Evolutionary conservation across 768 basidiomycete genomes (phyloP).

Genomic region (Lactarius quietus): DNA sequence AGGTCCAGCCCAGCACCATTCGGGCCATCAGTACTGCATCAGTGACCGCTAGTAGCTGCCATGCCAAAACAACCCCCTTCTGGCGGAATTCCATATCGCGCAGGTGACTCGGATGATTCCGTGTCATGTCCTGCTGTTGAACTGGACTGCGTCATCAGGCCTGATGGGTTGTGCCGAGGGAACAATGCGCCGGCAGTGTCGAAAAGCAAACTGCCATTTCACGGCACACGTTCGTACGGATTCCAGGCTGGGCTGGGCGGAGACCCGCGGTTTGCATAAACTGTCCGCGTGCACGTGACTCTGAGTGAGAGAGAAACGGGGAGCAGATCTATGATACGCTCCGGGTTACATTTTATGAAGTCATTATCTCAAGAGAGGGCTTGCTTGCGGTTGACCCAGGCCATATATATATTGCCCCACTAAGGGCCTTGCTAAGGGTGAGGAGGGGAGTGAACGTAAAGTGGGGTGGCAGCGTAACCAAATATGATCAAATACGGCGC

Average conservation of each 20-base stretch:
- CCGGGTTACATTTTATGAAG: not conserved
- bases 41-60: not conserved
- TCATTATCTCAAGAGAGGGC: not conserved
- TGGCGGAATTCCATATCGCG: slow-evolving; percentile 13
- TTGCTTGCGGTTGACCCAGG: not conserved
- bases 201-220: slow-evolving; percentile 2
- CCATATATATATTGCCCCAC: slow-evolving; percentile 4
- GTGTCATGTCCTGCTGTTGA: slow-evolving; percentile 2
- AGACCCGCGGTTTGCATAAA: slow-evolving; percentile 6
- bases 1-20: not conserved
- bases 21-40: not conserved
- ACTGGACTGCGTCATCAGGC: slow-evolving; percentile 12
- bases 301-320: not conserved
- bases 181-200: slow-evolving; percentile 18
- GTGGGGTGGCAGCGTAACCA: slow-evolving; percentile 28
- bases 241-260: slow-evolving; percentile 23
- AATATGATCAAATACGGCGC: slow-evolving; percentile 26
- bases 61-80: slow-evolving; percentile 11
- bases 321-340: not conserved
- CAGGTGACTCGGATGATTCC: slow-evolving; percentile 23
- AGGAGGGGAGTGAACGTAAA: slow-evolving; percentile 24
- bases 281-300: slow-evolving; percentile 13
- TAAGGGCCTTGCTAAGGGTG: not conserved
- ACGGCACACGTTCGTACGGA: slow-evolving; percentile 19
- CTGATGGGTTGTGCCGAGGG: slow-evolving; percentile 14